phyloP scores from a whole-genome alignment of 1,139 yeast genomes.

The Pichia sp. region DNA sequence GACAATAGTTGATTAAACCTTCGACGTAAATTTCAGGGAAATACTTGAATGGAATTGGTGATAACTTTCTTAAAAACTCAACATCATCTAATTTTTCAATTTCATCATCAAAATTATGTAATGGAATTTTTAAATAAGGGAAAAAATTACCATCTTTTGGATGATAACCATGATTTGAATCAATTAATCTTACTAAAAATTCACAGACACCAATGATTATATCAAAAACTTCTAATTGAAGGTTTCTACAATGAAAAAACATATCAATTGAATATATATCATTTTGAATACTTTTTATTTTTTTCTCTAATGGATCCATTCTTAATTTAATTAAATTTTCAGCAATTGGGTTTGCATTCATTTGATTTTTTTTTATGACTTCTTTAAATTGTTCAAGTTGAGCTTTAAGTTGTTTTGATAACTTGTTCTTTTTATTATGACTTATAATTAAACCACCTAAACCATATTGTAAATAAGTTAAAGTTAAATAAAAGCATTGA shows the following conservation, averaged over 20 bases:
- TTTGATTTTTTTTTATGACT: slow-evolving; percentile 23
- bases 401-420: slow-evolving; percentile 46
- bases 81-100: slow-evolving; percentile 64
- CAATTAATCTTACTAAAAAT: slow-evolving; percentile 65
- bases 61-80: slow-evolving; percentile 55
- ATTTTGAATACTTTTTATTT: slow-evolving; percentile 34
- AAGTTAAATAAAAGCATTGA: slow-evolving; percentile 75
- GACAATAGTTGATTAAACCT: slow-evolving; percentile 71
- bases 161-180: slow-evolving; percentile 53
- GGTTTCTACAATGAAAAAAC: slow-evolving; percentile 46
- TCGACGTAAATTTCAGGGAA: slow-evolving; percentile 85
- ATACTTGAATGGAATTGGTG: slow-evolving; percentile 75
- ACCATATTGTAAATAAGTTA: slow-evolving; percentile 83
- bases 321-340: slow-evolving; percentile 25
- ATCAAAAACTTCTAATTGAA: slow-evolving; percentile 66
- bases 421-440: slow-evolving; percentile 48
- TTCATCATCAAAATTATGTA: slow-evolving; percentile 43
- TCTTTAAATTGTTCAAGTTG: slow-evolving; percentile 45
- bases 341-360: slow-evolving; percentile 30
- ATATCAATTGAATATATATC: slow-evolving; percentile 52
- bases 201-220: slow-evolving; percentile 70
- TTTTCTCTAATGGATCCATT: slow-evolving; percentile 25
- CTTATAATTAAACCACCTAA: slow-evolving; percentile 68
- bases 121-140: slow-evolving; percentile 51
- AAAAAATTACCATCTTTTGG: slow-evolving; percentile 39